phyloP scores from a whole-genome alignment of 2,329 filamentous ascomycete species.

The Macrophomina phaseolina region DNA sequence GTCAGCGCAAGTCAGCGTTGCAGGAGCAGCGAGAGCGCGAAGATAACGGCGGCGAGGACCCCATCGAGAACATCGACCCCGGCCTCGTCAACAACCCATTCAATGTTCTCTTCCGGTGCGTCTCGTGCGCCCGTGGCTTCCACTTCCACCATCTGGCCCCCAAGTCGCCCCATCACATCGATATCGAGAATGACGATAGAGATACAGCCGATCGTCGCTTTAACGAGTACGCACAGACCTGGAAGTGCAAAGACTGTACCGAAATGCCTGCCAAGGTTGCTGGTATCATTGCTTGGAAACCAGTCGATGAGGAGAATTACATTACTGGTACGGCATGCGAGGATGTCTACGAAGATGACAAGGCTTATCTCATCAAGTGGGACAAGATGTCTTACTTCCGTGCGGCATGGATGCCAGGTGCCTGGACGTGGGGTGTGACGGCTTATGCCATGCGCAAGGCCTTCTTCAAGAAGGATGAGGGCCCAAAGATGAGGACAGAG shows the following conservation, averaged over 20 bases:
- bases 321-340: constrained; percentile 58
- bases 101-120: constrained; percentile 84
- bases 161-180: constrained; percentile 49
- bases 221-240: constrained; percentile 74
- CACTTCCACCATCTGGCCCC: constrained; percentile 83
- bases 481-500: constrained; percentile 71
- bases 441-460: constrained; percentile 69
- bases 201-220: constrained; percentile 67
- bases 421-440: constrained; percentile 82
- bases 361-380: constrained; percentile 94
- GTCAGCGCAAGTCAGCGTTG: constrained; percentile 71
- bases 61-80: constrained; percentile 67
- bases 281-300: constrained; percentile 87
- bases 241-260: constrained; percentile 81
- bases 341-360: constrained; percentile 73
- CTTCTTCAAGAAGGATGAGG: constrained; percentile 74
- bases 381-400: constrained; percentile 78
- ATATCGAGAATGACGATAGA: constrained; percentile 51
- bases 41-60: constrained; percentile 80
- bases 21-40: constrained; percentile 85
- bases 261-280: constrained; percentile 71
- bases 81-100: constrained; percentile 74
- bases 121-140: constrained; percentile 75
- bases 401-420: constrained; percentile 84
- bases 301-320: constrained; percentile 64